A percentile compares a stretch with the other conserved stretches of the same genome.
These are phyloP conservation scores for Uromyces viciae-fabae DNA, from an alignment of 1,284 basidiomycete species.

Conservation along the genomic window DNA sequence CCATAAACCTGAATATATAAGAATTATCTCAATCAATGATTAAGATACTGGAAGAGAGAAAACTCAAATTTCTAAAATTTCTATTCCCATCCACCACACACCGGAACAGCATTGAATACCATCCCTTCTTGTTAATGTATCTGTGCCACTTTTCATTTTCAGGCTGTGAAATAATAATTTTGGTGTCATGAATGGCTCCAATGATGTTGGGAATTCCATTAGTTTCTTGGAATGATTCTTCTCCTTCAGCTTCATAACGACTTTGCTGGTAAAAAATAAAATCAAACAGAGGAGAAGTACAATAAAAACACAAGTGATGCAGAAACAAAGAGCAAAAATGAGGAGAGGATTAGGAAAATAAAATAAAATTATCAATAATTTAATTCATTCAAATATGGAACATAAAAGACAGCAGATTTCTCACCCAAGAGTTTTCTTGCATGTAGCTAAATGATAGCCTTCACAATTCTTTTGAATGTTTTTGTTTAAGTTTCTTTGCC, in stretches of 20 bases:
- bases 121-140: background rate
- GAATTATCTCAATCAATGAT: too few relatives aligned
- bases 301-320: background rate
- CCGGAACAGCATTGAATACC: too few relatives aligned
- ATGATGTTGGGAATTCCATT: background rate
- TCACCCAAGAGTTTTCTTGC: background rate
- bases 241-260: background rate
- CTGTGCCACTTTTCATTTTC: background rate
- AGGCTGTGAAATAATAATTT: background rate
- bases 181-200: background rate
- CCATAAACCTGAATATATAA: too few relatives aligned
- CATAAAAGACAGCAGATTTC: too few relatives aligned
- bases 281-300: too few relatives aligned
- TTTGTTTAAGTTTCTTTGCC: background rate
- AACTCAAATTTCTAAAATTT: too few relatives aligned
- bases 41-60: too few relatives aligned
- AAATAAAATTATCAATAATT: too few relatives aligned
- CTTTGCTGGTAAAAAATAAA: background rate
- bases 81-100: too few relatives aligned
- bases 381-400: too few relatives aligned
- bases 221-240: background rate
- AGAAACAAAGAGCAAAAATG: background rate
- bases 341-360: too few relatives aligned
- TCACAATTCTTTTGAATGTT: background rate
- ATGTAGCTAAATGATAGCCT: background rate